Percentiles rank a stretch among this genome's conserved stretches.
phyloP scores from a whole-genome alignment of 2,329 filamentous ascomycete species.

The Botrytis hyacinthi region DNA sequence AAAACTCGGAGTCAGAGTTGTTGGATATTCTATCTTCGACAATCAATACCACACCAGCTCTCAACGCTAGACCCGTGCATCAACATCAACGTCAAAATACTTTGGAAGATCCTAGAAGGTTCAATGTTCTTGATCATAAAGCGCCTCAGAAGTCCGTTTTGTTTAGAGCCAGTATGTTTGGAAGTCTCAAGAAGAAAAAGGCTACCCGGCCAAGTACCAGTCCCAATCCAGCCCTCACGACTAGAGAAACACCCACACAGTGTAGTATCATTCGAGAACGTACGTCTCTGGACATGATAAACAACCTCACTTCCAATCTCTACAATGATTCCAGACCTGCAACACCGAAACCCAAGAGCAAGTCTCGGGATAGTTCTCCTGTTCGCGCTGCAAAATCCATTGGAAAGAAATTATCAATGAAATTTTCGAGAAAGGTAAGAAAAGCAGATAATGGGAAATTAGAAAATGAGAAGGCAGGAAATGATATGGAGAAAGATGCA shows the following conservation, averaged over 20 bases:
- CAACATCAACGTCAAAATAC: background rate
- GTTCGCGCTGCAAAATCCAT: background rate
- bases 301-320: background rate
- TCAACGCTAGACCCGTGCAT: background rate
- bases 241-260: background rate
- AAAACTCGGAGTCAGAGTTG: background rate
- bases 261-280: background rate
- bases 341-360: background rate
- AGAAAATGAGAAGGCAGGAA: background rate
- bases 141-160: background rate
- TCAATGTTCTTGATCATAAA: conserved; percentile 8
- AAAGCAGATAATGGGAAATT: background rate
- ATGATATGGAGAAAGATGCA: background rate
- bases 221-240: background rate
- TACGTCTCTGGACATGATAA: background rate
- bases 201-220: background rate
- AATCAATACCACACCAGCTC: background rate
- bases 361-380: background rate
- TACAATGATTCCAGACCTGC: background rate
- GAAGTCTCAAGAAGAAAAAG: background rate
- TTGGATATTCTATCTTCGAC: background rate
- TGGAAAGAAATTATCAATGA: background rate
- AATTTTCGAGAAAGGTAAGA: background rate
- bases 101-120: conserved; percentile 4
- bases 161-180: background rate